These are phyloP conservation scores for Persicaria tinctoria DNA, from an alignment of 148 eudicot genomes.

Conservation along the genomic window DNA sequence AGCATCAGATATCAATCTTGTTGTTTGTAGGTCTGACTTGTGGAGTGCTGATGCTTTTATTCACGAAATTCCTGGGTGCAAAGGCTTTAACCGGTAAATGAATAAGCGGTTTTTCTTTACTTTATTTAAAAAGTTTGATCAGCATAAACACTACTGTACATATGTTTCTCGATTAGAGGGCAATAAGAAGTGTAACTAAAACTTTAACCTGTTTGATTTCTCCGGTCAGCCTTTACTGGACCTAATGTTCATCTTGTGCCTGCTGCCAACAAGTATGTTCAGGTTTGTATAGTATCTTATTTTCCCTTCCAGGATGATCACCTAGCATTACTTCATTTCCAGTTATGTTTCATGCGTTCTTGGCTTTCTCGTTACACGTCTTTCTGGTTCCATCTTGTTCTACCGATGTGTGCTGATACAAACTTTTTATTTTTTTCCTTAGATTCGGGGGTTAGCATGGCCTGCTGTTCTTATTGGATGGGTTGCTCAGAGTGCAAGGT, in stretches of 20 bases:
- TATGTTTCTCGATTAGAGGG: not conserved
- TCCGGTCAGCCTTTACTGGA: constrained; percentile 72
- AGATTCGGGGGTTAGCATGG: constrained; percentile 99
- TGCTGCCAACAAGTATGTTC: constrained; percentile 82
- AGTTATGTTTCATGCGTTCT: not conserved
- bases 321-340: not conserved
- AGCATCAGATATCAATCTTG: constrained; percentile 75
- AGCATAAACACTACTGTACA: not conserved
- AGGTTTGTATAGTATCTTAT: constrained; percentile 32
- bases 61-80: constrained; percentile 56
- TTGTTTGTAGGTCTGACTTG: constrained; percentile 65
- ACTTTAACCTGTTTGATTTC: not conserved
- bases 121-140: not conserved
- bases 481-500: constrained; percentile 99
- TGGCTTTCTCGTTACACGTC: not conserved
- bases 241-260: constrained; percentile 62
- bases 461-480: constrained; percentile 96
- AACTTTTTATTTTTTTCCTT: not conserved
- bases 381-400: not conserved
- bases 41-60: constrained; percentile 70
- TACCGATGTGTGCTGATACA: not conserved
- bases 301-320: not conserved
- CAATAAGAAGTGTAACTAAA: not conserved
- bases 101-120: not conserved
- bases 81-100: constrained; percentile 65